A percentile compares a stretch with the other conserved stretches of the same genome.
These are phyloP conservation scores for Cinchona pubescens DNA, from an alignment of 257 asterid species.

Conservation along the genomic window DNA sequence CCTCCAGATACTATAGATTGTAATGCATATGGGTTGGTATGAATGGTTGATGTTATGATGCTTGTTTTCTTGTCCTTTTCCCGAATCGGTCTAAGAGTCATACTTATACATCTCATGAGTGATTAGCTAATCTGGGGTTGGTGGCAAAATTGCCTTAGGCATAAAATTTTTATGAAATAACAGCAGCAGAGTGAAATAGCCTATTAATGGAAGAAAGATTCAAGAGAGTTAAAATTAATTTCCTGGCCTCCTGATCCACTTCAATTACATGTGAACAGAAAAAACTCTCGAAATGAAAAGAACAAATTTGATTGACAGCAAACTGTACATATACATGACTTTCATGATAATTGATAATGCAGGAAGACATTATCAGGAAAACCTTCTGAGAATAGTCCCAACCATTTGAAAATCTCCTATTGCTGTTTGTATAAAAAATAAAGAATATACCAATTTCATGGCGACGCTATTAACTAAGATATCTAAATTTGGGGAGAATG, in stretches of 20 bases:
- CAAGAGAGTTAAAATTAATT: background rate
- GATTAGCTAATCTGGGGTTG: too few relatives aligned
- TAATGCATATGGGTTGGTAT: too few relatives aligned
- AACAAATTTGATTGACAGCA: background rate
- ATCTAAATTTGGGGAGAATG: background rate
- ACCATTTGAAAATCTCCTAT: background rate
- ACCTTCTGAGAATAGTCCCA: background rate
- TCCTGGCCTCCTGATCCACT: background rate
- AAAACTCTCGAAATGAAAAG: background rate
- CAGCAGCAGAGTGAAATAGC: background rate
- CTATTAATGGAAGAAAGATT: background rate
- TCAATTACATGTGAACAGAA: background rate
- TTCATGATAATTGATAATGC: background rate
- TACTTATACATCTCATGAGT: too few relatives aligned
- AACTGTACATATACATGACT: background rate
- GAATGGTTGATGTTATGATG: too few relatives aligned
- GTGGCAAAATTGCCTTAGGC: background rate
- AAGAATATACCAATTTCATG: conserved; percentile 4
- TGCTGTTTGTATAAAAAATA: background rate
- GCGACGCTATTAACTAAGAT: background rate
- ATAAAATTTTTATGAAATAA: too few relatives aligned
- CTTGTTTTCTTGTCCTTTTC: too few relatives aligned
- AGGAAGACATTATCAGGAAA: background rate
- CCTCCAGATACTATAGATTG: too few relatives aligned
- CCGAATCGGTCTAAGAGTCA: too few relatives aligned